phyloP scores from a whole-genome alignment of 805 yeast genomes.

The Priceomyces fermenticarens region DNA sequence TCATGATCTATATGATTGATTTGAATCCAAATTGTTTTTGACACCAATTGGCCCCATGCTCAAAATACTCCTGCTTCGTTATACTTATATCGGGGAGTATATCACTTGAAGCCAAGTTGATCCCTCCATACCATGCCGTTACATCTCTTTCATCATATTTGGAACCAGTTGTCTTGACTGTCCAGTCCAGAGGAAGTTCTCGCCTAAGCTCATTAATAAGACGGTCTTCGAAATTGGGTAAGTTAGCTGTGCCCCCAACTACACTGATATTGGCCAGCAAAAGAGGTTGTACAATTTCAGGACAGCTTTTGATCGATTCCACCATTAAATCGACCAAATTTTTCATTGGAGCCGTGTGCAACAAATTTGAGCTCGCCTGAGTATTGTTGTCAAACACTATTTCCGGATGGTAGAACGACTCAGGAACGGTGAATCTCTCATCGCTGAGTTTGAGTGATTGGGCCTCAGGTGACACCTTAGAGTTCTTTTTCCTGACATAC shows the following conservation, averaged over 20 bases:
- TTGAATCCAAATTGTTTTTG: slow-evolving; percentile 49
- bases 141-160: slow-evolving; percentile 22
- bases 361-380: slow-evolving; percentile 16
- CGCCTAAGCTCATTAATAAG: slow-evolving; percentile 58
- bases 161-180: slow-evolving; percentile 43
- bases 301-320: slow-evolving; percentile 66
- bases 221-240: slow-evolving; percentile 66
- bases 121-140: slow-evolving; percentile 38
- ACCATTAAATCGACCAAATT: slow-evolving; percentile 75
- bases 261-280: slow-evolving; percentile 75
- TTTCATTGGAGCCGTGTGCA: slow-evolving; percentile 53
- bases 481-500: slow-evolving; percentile 44
- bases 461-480: slow-evolving; percentile 40
- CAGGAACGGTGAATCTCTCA: slow-evolving; percentile 88
- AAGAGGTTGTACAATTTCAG: slow-evolving; percentile 71
- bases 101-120: slow-evolving; percentile 31
- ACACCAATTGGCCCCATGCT: slow-evolving; percentile 70
- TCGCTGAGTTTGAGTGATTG: slow-evolving; percentile 72
- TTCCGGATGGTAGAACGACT: slow-evolving; percentile 81
- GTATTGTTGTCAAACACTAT: slow-evolving; percentile 43
- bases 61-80: slow-evolving; percentile 77
- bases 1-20: slow-evolving; percentile 9
- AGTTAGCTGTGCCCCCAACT: slow-evolving; percentile 77
- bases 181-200: slow-evolving; percentile 72
- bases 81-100: slow-evolving; percentile 54